Base-by-base conservation (phyloP, 352 stramenopile species). In the Phytopythium sindhum region DNA sequence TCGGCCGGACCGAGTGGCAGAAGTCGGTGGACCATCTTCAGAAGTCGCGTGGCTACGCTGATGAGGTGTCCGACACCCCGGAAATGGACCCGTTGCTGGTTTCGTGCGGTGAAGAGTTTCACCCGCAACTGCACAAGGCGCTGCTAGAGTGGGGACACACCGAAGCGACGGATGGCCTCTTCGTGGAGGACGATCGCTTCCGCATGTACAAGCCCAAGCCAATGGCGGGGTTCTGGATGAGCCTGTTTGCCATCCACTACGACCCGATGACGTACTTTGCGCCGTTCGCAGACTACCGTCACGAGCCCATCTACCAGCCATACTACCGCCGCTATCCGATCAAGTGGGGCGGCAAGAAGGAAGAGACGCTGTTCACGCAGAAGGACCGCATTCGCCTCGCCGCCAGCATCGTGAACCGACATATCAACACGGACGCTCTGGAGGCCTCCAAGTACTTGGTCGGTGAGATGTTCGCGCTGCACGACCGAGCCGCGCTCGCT, bases 391-490 rank as follows among this genome's bases (percentile, higher is more conserved):
- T 95, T 60, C 82, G 86, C 21, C 73, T 95, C 0, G 81, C 78
- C 1, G 73, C 74, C 28, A 68, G 82, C 17, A 95, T 92, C n/a
- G 73, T 95, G 4, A 71, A 84, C 28, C 79, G 84, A 2, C 86
- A 95, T 65, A 83, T 95, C 61, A 91, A 91, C 61, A 74, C 74
- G 23, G 82, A 95, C 31, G 84, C 82, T 42, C 63, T 95, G 9
- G 65, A 85, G 52, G 80, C 73, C 4, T 70, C 75, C 6, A 70
- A 70, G 21, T 89, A 79, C 51, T 53, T 95, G 33, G 75, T 81
- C 2, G 75, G 78, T 21, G 77, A 88, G 53, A 90, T 94, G 73
- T 96, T 97, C 66, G 88, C 90, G n/a, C 73, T 97, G 14, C 90
- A 97, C 64, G 91, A 97, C 59, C 24, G 69, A 0, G 69, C 67